phyloP scores from a whole-genome alignment of 1,139 yeast species.

The Pichia sp. region DNA sequence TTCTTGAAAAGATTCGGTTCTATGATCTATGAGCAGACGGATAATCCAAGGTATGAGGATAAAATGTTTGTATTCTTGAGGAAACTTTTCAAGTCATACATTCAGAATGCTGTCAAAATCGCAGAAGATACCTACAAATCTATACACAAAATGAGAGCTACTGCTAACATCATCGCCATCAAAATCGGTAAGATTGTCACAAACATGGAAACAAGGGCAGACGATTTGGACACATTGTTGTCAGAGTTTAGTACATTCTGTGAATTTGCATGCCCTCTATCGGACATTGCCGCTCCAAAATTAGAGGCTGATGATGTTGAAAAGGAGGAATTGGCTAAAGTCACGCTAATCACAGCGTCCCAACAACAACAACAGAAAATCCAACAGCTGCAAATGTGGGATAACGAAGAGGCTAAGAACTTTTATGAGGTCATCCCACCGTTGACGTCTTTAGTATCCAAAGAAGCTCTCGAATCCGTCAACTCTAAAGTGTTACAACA shows the following conservation, averaged over 20 bases:
- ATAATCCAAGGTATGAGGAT: slow-evolving; percentile 19
- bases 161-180: slow-evolving; percentile 49
- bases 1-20: slow-evolving; percentile 46
- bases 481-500: slow-evolving; percentile 17
- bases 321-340: slow-evolving; percentile 15
- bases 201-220: slow-evolving; percentile 39
- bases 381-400: slow-evolving; percentile 47
- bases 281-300: slow-evolving; percentile 28
- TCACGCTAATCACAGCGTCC: slow-evolving; percentile 13
- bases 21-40: slow-evolving; percentile 20
- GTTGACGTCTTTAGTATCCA: slow-evolving; percentile 19
- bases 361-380: slow-evolving; percentile 23
- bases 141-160: slow-evolving; percentile 31
- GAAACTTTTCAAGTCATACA: slow-evolving; percentile 38
- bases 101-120: slow-evolving; percentile 37
- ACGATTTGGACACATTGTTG: slow-evolving; percentile 32
- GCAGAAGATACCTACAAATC: slow-evolving; percentile 32
- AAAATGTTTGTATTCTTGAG: slow-evolving; percentile 19
- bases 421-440: slow-evolving; percentile 50
- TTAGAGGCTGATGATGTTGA: slow-evolving; percentile 22
- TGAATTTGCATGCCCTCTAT: slow-evolving; percentile 38
- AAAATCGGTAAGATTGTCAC: slow-evolving; percentile 61
- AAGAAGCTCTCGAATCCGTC: slow-evolving; percentile 16
- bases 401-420: slow-evolving; percentile 50
- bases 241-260: slow-evolving; percentile 42